Evolutionary conservation across 768 basidiomycete genomes (phyloP).

Genomic region (Pulveroboletus sp.): DNA sequence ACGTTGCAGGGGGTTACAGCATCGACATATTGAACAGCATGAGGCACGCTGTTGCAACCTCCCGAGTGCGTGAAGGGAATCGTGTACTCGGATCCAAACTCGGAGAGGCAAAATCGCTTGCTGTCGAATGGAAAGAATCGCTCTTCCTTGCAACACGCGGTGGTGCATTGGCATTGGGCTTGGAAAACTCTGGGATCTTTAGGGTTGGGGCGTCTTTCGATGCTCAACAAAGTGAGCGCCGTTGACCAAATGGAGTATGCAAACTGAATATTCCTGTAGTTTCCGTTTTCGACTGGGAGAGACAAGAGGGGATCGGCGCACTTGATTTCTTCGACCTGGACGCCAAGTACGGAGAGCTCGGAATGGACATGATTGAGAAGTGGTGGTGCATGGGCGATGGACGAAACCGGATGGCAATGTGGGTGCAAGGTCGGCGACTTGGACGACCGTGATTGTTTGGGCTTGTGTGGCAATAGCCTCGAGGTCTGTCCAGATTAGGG

Average conservation of each 20-base stretch:
- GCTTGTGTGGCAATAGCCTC: slow-evolving; percentile 8
- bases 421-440: slow-evolving; percentile 63
- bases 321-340: slow-evolving; percentile 64
- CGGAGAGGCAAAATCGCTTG: slow-evolving; percentile 27
- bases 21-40: slow-evolving; percentile 73
- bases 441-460: slow-evolving; percentile 9
- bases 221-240: slow-evolving; percentile 63
- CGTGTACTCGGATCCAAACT: slow-evolving; percentile 25
- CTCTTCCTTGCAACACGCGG: slow-evolving; percentile 80
- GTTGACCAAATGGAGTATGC: neutral
- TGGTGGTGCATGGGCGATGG: slow-evolving; percentile 86
- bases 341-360: slow-evolving; percentile 18
- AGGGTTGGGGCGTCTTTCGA: slow-evolving; percentile 63
- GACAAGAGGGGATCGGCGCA: slow-evolving; percentile 47
- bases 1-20: slow-evolving; percentile 83
- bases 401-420: slow-evolving; percentile 62
- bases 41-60: slow-evolving; percentile 71
- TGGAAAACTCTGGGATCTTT: slow-evolving; percentile 52
- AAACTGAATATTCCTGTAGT: slow-evolving; percentile 32
- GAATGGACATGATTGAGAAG: slow-evolving; percentile 65
- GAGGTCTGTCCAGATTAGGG: neutral
- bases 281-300: slow-evolving; percentile 39
- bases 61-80: slow-evolving; percentile 62
- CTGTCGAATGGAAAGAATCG: slow-evolving; percentile 77
- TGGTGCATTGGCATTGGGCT: slow-evolving; percentile 64